Percentiles rank a stretch among this genome's conserved stretches.
phyloP scores from a whole-genome alignment of 306 rosid species.

The Cicer pinnatifidum region DNA sequence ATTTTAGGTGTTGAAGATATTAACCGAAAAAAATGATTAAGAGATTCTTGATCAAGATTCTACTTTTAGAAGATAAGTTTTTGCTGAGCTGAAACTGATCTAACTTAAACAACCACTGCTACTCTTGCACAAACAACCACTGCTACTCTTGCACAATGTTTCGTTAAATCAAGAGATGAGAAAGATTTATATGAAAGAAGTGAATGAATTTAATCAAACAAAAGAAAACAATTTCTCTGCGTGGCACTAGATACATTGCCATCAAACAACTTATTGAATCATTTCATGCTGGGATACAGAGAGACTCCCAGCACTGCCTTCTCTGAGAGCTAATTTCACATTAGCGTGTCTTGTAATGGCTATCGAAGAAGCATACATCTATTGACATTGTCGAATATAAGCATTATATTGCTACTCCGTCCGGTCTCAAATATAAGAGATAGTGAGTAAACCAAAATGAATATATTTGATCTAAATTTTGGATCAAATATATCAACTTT shows the following conservation, averaged over 20 bases:
- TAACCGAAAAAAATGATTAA: neutral
- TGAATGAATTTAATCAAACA: no score
- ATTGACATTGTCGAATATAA: neutral
- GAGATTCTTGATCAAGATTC: neutral
- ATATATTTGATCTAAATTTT: no score
- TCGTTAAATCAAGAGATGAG: neutral
- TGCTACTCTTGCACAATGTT: neutral
- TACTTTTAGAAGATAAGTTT: neutral
- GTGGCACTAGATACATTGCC: neutral
- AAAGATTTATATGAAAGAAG: neutral
- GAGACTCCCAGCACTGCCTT: conserved; percentile 7
- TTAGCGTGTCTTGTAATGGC: neutral
- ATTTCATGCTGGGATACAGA: neutral
- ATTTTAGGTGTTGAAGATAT: neutral
- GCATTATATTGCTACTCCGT: neutral
- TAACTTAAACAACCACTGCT: neutral
- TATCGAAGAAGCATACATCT: neutral
- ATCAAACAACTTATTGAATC: neutral
- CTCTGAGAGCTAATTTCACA: neutral
- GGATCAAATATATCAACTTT: no score
- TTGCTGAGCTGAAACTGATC: neutral
- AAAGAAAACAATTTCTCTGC: no score
- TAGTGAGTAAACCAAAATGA: no score
- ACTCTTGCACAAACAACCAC: neutral
- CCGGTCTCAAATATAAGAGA: no score